Percentiles rank a stretch among this genome's conserved stretches.
Evolutionary conservation across 2,329 filamentous ascomycete species (phyloP).

Genomic region (Venturia asperata): DNA sequence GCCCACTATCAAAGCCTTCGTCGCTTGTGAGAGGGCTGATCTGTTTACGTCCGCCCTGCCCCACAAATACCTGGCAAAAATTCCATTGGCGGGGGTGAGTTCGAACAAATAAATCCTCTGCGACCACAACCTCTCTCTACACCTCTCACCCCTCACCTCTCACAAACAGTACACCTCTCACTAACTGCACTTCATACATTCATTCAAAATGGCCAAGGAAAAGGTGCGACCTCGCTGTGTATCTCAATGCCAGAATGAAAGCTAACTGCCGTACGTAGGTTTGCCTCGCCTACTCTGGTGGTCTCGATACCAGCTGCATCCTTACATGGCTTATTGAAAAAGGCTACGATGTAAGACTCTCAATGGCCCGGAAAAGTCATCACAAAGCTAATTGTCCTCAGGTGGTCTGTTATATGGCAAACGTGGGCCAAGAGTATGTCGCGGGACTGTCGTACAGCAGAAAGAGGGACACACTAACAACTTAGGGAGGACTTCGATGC

Average conservation of each 20-base stretch:
- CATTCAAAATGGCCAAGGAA: constrained; percentile 7
- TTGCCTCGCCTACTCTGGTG: constrained; percentile 47
- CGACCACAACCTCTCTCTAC: neutral
- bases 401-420: constrained; percentile 54
- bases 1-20: neutral
- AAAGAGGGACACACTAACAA: neutral
- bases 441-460: neutral
- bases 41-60: too few species aligned
- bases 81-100: neutral
- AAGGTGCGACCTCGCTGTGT: neutral
- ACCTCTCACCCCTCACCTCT: too few species aligned
- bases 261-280: constrained; percentile 28
- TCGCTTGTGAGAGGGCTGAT: neutral
- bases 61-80: constrained; percentile 1
- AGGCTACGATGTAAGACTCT: constrained; percentile 40
- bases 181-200: neutral
- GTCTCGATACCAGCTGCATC: constrained; percentile 54
- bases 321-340: constrained; percentile 43
- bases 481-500: constrained; percentile 59
- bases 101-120: neutral
- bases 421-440: constrained; percentile 50
- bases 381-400: too few species aligned
- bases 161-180: neutral
- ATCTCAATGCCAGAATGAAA: neutral
- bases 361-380: too few species aligned